These are phyloP conservation scores for Alternaria sp. DNA, from an alignment of 2,329 filamentous ascomycete genomes.

Conservation along the genomic window DNA sequence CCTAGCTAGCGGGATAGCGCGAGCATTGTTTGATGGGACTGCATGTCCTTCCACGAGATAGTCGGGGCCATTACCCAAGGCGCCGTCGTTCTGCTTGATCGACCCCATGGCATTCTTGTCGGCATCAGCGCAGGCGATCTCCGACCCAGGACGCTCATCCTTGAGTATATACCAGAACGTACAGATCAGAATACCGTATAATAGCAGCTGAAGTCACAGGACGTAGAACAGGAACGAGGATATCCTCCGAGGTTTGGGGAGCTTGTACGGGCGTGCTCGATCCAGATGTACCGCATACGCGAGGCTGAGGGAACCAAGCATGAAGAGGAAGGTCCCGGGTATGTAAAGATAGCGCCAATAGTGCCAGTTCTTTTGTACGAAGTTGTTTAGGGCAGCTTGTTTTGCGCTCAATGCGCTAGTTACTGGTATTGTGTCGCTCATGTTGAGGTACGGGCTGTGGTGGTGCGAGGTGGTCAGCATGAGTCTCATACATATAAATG, in stretches of 20 bases:
- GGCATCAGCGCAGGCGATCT: not conserved
- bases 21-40: not conserved
- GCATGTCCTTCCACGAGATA: not conserved
- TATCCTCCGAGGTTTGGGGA: not conserved
- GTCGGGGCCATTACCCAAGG: not conserved
- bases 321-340: not conserved
- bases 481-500: not conserved
- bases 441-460: not conserved
- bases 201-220: not conserved
- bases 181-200: not conserved
- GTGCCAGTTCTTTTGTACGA: not conserved
- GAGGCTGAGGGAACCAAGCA: not conserved
- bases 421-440: too few relatives aligned
- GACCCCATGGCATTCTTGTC: not conserved
- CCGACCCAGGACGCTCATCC: not conserved
- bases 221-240: not conserved
- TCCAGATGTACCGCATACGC: not conserved
- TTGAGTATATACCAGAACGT: not conserved
- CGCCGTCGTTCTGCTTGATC: too few relatives aligned
- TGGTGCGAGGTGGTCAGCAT: rapidly evolving
- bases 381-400: not conserved
- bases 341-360: not conserved
- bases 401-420: not conserved
- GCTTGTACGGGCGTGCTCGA: not conserved
- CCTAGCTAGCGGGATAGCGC: not conserved